Base-by-base conservation (phyloP, 2,329 filamentous ascomycete species). In the Didymella keratinophila region DNA sequence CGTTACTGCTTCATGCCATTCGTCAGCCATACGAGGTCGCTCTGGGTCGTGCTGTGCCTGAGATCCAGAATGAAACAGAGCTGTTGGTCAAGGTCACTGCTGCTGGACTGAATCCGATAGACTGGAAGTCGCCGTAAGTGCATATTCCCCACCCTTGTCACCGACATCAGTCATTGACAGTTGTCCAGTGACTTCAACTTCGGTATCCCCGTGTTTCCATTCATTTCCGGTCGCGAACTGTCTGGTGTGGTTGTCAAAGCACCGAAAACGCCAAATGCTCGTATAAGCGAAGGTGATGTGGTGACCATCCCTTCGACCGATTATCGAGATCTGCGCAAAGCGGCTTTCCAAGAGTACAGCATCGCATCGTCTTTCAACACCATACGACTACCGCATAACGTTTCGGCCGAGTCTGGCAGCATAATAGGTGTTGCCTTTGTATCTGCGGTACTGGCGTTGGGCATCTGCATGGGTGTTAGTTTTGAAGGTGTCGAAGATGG, bases 101-200 rank as follows among this genome's bases (percentile, higher is more conserved):
- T 12, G 87, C 91, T 65, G 89, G 90, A 0, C 77, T 93, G 36
- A 93, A 93, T 67, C 90, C 90, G 0, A 89, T 93, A 54, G 90
- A 91, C 71, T 91, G 87, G 87, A 90, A 90, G 78, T 84, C 86
- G 58, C 87, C 88, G 88, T 90, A 78, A 66, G 85, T 80, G 14
- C 5, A 28, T 12, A 4, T 34, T 18, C 6, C 16, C 16, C 1
- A 16, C 5, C 6, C 11, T 5, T 20, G 4, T 0, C 2, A 7
- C 10, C 37, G 2, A 28, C 20, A 3, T 25, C 7, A 25, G 6
- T 16, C 3, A 23, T 49, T 54, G 14, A 58, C 41, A 21, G 30
- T 52, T 52, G 20, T 45, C 14, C 32, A 89, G 88, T 11, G 89
- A 89, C 67, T 92, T 84, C 69, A 87, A 87, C 61, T 92, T 91